Base-by-base conservation (phyloP, 257 asterid genomes). In the Fraxinus americana region DNA sequence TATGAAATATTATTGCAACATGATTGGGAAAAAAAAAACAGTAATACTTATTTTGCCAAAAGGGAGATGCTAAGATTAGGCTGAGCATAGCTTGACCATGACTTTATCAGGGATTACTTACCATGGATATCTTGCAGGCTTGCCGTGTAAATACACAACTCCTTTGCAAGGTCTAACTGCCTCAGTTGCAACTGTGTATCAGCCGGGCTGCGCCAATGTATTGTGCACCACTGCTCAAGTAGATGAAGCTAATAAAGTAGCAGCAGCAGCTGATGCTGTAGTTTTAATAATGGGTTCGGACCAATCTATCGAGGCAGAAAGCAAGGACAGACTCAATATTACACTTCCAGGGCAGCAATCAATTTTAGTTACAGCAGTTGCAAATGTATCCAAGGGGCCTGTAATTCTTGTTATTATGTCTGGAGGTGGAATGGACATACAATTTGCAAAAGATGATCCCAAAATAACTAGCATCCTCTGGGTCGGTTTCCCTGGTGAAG, bases 401-500 rank as follows among this genome's bases (percentile, higher is more conserved):
- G 91, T 90, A 14, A 88, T 90, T 75, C 89, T 90, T 14, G 92
- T 90, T 1, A 80, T 90, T 66, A 86, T 90, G 89, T 88, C 95
- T 2, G 95, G 92, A 19, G 91, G 95, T 21, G 95, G 95, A 1
- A 84, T 87, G 92, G 95, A 90, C 23, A 74, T 90, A 4, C 83
- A 87, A 71, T 90, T 88, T 48, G 92, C 95, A 0, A 88, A 88
- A 36, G 89, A 84, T 45, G 67, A 84, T 75, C 90, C 90, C 2
- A 88, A 88, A 78, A 72, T 90, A 5, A 84, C 88, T 0, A 88
- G 95, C 88, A 90, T 88, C 71, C 71, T 90, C 5, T 90, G 95
- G 95, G 90, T 83, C 65, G 95, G 92, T 10, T 90, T 87, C 80
- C 95, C 95, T 0, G 95, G 95, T 6, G 91, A 90, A 85, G 91